Base-by-base conservation (phyloP, 306 rosid genomes). In the Cucurbita ficifolia region DNA sequence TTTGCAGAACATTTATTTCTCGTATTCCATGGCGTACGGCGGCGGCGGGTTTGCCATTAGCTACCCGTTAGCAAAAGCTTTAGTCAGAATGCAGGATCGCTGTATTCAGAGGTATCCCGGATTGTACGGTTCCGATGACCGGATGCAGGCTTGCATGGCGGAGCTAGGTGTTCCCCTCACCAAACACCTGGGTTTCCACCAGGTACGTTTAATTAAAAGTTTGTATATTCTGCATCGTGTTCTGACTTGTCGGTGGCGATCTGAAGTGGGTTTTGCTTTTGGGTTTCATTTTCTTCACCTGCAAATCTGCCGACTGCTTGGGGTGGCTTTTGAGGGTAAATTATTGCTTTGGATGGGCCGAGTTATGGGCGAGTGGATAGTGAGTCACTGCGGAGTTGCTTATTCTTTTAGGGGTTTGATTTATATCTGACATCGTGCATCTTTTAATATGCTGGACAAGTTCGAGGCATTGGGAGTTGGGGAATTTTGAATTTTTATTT, bases 81-180 rank as follows among this genome's bases (percentile, higher is more conserved):
- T 95, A 2, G 56, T 73, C 4, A 83, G 76, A 74, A 95, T 91
- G 92, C 99, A 95, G 63, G 99, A 95, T 77, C 76, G 90, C 1
- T 95, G 99, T 39, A 91, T 95, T 39, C 86, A 84, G 29, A 84
- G 97, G 38, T 95, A 95, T 69, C 99, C 99, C 0, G 86, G 82
- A 2, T 73, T 95, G 10, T 95, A 95, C 78, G 99, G 99, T n/a
- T 95, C 99, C 67, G 99, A 95, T 59, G 99, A 95, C 33, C 82
- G 99, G 73, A 89, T 95, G 84, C 99, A 95, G 35, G 99, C 99
- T 21, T 95, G 99, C 80, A 95, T 95, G 97, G 96, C 99, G 7
- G 99, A 95, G 83, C 97, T 95, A 78, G 99, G 99, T 29, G 97
- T 95, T 69, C 99, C 99, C 45, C 93, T 95, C 84, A 89, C 97